Conservation (phyloP, 2,329 filamentous ascomycete species). For the Blumeria graminis region DNA sequence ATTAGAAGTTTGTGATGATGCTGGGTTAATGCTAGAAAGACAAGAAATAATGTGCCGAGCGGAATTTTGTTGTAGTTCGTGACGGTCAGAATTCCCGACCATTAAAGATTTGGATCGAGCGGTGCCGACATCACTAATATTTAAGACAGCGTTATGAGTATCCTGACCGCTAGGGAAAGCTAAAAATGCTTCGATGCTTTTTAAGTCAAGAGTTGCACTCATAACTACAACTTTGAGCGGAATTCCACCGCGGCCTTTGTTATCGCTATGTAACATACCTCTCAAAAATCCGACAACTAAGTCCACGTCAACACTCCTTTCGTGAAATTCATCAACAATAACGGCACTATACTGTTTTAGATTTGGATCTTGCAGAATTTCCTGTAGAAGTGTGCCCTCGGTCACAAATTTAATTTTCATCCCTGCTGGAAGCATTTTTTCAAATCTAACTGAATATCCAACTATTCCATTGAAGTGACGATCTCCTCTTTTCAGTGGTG, state of each 20-base stretch:
- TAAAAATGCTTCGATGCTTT: conserved; percentile 57
- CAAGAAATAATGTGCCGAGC: conserved; percentile 3
- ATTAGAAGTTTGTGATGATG: conserved; percentile 4
- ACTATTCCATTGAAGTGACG: conserved; percentile 28
- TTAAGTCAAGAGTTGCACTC: conserved; percentile 87
- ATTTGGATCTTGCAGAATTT: conserved; percentile 66
- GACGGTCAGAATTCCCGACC: neutral
- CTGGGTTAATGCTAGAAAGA: conserved; percentile 10
- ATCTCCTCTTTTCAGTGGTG: conserved; percentile 30
- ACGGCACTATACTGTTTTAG: conserved; percentile 71
- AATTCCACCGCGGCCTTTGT: conserved; percentile 40
- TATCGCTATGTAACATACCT: conserved; percentile 40
- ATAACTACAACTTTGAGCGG: conserved; percentile 81
- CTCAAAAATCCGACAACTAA: conserved; percentile 72
- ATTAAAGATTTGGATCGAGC: neutral
- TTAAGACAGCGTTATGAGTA: conserved; percentile 8
- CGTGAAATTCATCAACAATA: conserved; percentile 90
- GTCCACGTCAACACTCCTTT: conserved; percentile 85
- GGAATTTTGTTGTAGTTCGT: conserved; percentile 5
- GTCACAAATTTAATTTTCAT: conserved; percentile 83
- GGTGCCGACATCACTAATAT: neutral
- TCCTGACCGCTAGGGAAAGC: conserved; percentile 13
- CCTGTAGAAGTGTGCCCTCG: conserved; percentile 87
- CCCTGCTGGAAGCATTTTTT: conserved; percentile 60
- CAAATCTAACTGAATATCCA: conserved; percentile 88